phyloP scores from a whole-genome alignment of 2,329 filamentous ascomycete genomes.

The Aspergillus flavus region DNA sequence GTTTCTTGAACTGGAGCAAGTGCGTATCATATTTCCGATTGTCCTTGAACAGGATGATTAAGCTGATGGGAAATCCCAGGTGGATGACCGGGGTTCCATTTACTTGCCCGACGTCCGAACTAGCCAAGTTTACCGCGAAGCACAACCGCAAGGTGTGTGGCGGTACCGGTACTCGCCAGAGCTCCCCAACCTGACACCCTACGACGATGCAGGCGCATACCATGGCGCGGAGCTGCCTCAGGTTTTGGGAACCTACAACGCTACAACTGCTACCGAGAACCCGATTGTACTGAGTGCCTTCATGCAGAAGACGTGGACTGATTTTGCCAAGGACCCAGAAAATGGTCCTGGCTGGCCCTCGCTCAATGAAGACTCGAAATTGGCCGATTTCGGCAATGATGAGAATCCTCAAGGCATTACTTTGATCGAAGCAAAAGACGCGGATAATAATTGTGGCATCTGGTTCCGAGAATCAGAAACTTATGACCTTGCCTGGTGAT shows the following conservation, averaged over 20 bases:
- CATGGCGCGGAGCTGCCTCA: neutral
- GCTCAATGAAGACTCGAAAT: neutral
- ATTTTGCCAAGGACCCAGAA: neutral
- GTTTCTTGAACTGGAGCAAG: neutral
- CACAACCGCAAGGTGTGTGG: neutral
- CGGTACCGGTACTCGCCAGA: neutral
- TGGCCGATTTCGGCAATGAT: neutral
- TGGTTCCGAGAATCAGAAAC: neutral
- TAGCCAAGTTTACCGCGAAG: neutral
- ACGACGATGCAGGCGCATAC: neutral
- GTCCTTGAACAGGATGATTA: neutral
- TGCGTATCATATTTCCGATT: neutral
- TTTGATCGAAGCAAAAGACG: neutral
- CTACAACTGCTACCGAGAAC: neutral
- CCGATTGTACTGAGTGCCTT: neutral
- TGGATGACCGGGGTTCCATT: neutral
- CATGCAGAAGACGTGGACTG: conserved; percentile 1
- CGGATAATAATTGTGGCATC: neutral
- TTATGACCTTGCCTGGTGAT: neutral
- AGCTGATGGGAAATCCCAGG: neutral
- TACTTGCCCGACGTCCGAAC: neutral
- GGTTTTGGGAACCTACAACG: neutral
- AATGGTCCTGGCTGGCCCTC: neutral
- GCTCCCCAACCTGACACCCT: neutral
- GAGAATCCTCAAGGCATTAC: neutral